Percentiles rank a stretch among this genome's conserved stretches.
Evolutionary conservation across 805 yeast species (phyloP).

Genomic region (Candida bentonensis): DNA sequence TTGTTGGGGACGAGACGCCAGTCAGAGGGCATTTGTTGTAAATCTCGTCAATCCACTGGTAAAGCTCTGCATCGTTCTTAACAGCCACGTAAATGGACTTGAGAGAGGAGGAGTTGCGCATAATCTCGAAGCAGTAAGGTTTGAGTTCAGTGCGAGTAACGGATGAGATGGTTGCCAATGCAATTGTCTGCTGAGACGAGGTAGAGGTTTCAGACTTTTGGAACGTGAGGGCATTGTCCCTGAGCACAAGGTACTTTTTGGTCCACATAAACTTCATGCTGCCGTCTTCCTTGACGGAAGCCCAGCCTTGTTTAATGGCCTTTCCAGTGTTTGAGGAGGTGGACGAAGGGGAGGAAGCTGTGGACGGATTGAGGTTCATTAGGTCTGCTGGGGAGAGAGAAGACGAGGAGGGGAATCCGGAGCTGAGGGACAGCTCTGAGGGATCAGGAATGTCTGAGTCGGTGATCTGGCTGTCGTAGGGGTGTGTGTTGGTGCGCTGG

Average conservation of each 20-base stretch:
- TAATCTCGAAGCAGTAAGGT: constrained; percentile 71
- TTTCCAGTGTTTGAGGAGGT: constrained; percentile 20
- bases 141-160: constrained; percentile 57
- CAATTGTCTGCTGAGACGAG: constrained; percentile 26
- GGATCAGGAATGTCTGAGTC: not conserved
- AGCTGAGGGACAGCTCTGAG: not conserved
- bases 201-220: constrained; percentile 46
- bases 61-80: constrained; percentile 64
- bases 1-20: constrained; percentile 79
- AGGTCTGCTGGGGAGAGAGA: too few relatives aligned
- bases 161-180: constrained; percentile 44
- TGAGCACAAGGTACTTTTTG: constrained; percentile 65
- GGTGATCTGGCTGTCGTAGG: not conserved
- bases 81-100: constrained; percentile 63
- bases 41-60: constrained; percentile 85
- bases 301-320: constrained; percentile 58
- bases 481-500: not conserved
- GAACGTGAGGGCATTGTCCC: constrained; percentile 60
- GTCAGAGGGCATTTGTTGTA: constrained; percentile 27
- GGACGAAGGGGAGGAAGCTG: constrained; percentile 16
- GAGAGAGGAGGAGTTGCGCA: constrained; percentile 23
- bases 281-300: constrained; percentile 85
- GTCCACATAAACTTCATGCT: constrained; percentile 78
- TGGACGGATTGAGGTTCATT: not conserved
- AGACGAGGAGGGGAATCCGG: not conserved